Conservation (phyloP, 2,329 filamentous ascomycete genomes). For the Penicillium thymicola region DNA sequence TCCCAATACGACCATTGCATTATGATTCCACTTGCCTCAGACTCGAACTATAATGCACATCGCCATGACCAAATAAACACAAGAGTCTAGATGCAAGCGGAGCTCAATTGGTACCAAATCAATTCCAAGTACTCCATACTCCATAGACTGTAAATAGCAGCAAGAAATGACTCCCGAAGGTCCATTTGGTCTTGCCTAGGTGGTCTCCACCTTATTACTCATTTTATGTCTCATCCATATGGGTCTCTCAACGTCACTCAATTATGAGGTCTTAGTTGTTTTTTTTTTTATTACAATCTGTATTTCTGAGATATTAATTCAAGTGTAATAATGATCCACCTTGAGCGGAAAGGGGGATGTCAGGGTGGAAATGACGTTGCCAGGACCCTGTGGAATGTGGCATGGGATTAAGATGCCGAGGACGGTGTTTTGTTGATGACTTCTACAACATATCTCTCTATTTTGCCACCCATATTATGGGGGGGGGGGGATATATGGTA, state of each 20-base stretch:
- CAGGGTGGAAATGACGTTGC: slow-evolving; percentile 4
- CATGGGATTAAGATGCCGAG: not conserved
- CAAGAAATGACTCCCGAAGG: not conserved
- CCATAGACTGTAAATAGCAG: slow-evolving; percentile 3
- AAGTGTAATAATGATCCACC: slow-evolving; percentile 3
- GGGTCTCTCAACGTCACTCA: slow-evolving; percentile 3
- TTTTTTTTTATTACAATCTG: not conserved
- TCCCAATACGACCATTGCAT: not conserved
- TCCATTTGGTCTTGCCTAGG: not conserved
- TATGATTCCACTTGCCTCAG: not conserved
- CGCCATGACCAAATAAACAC: not conserved
- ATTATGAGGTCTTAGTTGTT: not conserved
- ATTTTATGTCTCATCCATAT: not conserved
- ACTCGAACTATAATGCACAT: not conserved
- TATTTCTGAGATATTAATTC: not conserved
- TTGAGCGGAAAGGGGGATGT: not conserved
- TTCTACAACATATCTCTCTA: not conserved
- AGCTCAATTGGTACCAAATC: not conserved
- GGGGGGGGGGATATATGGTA: not conserved
- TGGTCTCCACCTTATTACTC: slow-evolving; percentile 7
- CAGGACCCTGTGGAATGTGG: slow-evolving; percentile 3
- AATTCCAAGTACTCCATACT: not conserved
- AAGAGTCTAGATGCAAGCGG: slow-evolving; percentile 6
- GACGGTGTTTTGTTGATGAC: not conserved
- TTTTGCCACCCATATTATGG: not conserved